Evolutionary conservation across 1,139 yeast genomes (phyloP).

Genomic region (Hansenula sp.): DNA sequence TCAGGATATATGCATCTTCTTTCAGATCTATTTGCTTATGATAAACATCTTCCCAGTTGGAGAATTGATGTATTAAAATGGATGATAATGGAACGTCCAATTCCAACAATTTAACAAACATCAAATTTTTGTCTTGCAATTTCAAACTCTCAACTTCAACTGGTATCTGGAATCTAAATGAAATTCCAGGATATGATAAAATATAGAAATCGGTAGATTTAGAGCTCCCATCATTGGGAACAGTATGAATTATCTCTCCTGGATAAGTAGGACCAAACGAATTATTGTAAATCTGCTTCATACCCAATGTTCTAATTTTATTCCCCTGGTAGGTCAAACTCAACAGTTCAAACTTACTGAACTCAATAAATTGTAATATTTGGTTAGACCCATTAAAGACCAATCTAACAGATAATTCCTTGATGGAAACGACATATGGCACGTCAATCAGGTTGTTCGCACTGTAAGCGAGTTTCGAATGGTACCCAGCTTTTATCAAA

Average conservation of each 20-base stretch:
- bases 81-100: neutral
- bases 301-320: constrained; percentile 11
- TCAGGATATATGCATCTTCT: neutral
- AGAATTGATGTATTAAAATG: neutral
- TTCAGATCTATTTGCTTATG: neutral
- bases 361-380: constrained; percentile 42
- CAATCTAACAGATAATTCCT: constrained; percentile 26
- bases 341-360: constrained; percentile 25
- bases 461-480: constrained; percentile 28
- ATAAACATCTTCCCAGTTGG: neutral
- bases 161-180: constrained; percentile 28
- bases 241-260: constrained; percentile 30
- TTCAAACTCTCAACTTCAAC: neutral
- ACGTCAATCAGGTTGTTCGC: constrained; percentile 18
- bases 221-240: too few species aligned
- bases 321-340: constrained; percentile 13
- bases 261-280: constrained; percentile 65
- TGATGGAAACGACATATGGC: constrained; percentile 21
- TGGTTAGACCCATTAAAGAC: constrained; percentile 42
- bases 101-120: neutral
- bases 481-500: constrained; percentile 17
- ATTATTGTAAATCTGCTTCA: constrained; percentile 43
- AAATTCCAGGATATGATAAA: constrained; percentile 53
- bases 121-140: neutral
- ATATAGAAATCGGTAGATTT: constrained; percentile 13